A percentile compares a stretch with the other conserved stretches of the same genome.
phyloP scores from a whole-genome alignment of 129 eudicot species.

The Dittrichia graveolens region DNA sequence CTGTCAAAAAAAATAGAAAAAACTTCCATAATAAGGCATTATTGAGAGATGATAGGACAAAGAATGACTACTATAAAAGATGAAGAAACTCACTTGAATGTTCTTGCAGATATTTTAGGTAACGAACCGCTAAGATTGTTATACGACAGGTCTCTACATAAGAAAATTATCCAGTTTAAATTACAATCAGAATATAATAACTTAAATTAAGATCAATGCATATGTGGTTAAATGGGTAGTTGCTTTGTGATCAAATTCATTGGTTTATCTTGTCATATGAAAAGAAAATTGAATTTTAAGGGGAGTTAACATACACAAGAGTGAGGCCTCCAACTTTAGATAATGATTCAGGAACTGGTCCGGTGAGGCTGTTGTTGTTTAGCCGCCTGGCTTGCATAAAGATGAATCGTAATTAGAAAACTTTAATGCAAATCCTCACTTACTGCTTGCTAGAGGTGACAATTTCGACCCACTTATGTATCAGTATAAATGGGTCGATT shows the following conservation, averaged over 20 bases:
- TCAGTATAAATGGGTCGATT: background rate
- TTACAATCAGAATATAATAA: background rate
- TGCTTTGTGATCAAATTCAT: background rate
- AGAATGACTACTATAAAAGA: background rate
- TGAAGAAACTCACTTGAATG: constrained; percentile 69
- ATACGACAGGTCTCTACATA: constrained; percentile 76
- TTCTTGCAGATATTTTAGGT: constrained; percentile 84
- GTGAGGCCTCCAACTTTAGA: constrained; percentile 68
- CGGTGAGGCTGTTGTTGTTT: constrained; percentile 89
- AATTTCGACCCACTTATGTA: background rate
- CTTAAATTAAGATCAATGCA: background rate
- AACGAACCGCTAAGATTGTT: constrained; percentile 85
- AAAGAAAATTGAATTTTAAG: background rate
- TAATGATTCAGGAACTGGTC: constrained; percentile 83
- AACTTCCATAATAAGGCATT: background rate
- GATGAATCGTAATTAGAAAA: constrained; percentile 17
- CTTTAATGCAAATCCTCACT: background rate
- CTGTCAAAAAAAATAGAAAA: constrained; percentile 38
- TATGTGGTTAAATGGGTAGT: background rate
- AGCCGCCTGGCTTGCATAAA: constrained; percentile 73
- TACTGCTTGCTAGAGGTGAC: background rate
- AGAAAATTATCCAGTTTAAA: background rate
- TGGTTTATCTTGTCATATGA: constrained; percentile 1
- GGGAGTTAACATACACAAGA: constrained; percentile 67
- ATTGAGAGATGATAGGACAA: background rate